These are phyloP conservation scores for Monosporascus sp. DNA, from an alignment of 2,329 filamentous ascomycete genomes.

Conservation along the genomic window DNA sequence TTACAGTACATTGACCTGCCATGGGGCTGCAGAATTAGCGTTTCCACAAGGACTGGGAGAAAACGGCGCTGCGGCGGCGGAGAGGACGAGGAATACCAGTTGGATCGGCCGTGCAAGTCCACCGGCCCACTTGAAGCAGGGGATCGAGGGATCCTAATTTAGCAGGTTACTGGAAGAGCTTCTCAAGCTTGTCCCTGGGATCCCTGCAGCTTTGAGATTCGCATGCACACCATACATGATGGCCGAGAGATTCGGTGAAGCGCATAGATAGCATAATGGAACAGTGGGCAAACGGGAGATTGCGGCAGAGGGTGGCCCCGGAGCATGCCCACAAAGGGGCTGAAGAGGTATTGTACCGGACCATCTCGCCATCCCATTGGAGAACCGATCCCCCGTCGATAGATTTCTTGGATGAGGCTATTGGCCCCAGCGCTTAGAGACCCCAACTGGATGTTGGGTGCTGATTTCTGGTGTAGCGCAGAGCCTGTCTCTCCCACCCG, in stretches of 20 bases:
- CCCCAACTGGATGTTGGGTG: no score
- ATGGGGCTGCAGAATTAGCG: constrained; percentile 13
- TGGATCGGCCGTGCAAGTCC: background rate
- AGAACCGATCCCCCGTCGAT: background rate
- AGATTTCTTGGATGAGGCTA: background rate
- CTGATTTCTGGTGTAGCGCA: background rate
- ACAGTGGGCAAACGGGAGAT: background rate
- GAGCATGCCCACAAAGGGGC: background rate
- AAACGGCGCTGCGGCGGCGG: constrained; percentile 9
- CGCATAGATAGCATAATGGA: background rate
- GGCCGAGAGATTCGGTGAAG: background rate
- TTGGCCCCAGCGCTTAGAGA: background rate
- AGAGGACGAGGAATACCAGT: constrained; percentile 10
- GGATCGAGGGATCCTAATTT: background rate
- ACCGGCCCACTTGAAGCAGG: background rate
- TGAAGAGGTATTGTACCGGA: background rate
- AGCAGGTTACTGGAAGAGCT: background rate
- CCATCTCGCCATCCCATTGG: background rate
- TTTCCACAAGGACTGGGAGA: constrained; percentile 5
- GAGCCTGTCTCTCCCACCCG: background rate
- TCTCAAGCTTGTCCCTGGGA: background rate
- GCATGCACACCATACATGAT: background rate
- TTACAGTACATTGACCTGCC: constrained; percentile 20
- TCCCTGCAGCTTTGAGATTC: background rate
- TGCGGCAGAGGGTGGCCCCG: background rate